Evolutionary conservation across 805 yeast genomes (phyloP), one percentile per base, ranked within the genome.

Genomic region (Starmerella geochares): DNA sequence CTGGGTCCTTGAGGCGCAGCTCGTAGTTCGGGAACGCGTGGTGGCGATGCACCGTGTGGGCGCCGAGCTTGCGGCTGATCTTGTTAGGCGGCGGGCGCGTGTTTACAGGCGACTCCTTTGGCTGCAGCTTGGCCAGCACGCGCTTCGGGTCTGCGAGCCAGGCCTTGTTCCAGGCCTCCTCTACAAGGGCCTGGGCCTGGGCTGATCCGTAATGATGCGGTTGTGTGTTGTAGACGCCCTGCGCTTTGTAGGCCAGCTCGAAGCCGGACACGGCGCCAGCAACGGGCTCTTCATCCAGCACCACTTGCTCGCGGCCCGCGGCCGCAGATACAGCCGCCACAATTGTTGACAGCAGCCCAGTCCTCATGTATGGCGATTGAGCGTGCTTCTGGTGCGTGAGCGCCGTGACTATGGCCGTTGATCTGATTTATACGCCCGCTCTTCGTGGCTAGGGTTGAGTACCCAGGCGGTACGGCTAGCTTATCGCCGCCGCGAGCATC

Each of bases 1-100:
- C 48, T 8, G 95, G 95, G 27, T 57, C 54, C 67, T 76, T 78
- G 58, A 79, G 77, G 63, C 88, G 76, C 64, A 83, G 71, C 52
- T 75, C 71, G 66, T 81, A 73, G 62, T 59, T 49, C 32, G 68
- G 68, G 57, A 62, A 54, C 21, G 44, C 33, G n/a, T 32, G 23
- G 47, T 48, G 56, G 25, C 25, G 40, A 46, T 46, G 48, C 13
- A 47, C 52, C 21, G 35, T 40, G 41, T 42, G 49, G 17, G 55
- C 56, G 24, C 54, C 57, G 23, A 27, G 33, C 32, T 40, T 47
- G 23, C 49, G 43, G 33, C 43, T 29, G 20, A 37, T 33, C 27
- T 21, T 42, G 28, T 25, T 35, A 11, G 54, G 55, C 11, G 58
- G 58, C 32, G 53, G 51, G 11, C 46, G 50, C 16, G 50, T 11